Conservation (phyloP, 1,139 yeast species). For the Candida neerlandica region DNA sequence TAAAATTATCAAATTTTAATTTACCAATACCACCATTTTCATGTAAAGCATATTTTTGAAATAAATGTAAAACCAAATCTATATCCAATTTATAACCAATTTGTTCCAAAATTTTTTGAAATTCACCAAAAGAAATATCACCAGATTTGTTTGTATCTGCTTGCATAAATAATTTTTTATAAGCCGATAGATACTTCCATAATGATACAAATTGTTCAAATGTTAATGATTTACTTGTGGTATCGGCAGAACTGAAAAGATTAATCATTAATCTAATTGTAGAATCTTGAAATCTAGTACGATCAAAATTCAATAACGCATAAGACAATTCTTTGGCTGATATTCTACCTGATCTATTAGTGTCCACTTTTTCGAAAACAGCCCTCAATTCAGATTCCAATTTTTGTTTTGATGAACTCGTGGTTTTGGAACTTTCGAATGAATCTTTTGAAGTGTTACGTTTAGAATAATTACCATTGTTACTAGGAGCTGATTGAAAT, state of each 20-base stretch:
- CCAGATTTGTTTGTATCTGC: constrained; percentile 66
- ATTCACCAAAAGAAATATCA: constrained; percentile 68
- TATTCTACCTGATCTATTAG: constrained; percentile 56
- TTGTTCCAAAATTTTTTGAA: constrained; percentile 64
- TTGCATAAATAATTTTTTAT: constrained; percentile 65
- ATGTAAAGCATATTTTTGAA: constrained; percentile 56
- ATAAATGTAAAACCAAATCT: constrained; percentile 62
- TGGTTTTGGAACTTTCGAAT: constrained; percentile 1
- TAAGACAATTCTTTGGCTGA: constrained; percentile 61
- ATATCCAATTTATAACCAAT: constrained; percentile 70
- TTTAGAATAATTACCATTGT: constrained; percentile 5
- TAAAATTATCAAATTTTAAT: constrained; percentile 79
- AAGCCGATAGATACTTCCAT: constrained; percentile 74
- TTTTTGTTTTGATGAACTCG: constrained; percentile 15
- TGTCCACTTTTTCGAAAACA: constrained; percentile 59
- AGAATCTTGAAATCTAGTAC: constrained; percentile 62
- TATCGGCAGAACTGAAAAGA: constrained; percentile 46
- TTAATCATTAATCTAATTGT: constrained; percentile 68
- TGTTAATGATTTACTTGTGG: constrained; percentile 36
- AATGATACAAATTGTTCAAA: constrained; percentile 71
- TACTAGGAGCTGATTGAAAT: constrained; percentile 6
- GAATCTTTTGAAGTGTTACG: constrained; percentile 3
- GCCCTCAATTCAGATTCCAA: constrained; percentile 54
- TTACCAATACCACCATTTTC: constrained; percentile 48
- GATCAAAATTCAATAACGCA: constrained; percentile 68